A percentile compares a stretch with the other conserved stretches of the same genome.
Conservation (phyloP, 805 yeast species). For the Kodamaea jinghongensis region DNA sequence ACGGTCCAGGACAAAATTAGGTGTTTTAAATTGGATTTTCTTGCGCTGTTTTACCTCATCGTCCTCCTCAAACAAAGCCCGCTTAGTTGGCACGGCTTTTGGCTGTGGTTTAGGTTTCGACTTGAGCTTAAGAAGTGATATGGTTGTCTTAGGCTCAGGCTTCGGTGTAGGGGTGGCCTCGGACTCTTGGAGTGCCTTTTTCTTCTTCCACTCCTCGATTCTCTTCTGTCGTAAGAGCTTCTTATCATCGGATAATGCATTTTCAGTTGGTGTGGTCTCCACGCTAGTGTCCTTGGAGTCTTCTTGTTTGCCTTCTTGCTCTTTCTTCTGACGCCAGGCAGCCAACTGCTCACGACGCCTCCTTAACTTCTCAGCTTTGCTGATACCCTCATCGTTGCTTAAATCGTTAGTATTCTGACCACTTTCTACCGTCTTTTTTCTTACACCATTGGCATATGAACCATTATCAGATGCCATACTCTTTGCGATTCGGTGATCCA, state of each 20-base stretch:
- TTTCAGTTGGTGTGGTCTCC: not conserved
- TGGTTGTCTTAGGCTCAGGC: constrained; percentile 1
- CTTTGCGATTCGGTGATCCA: too few relatives aligned
- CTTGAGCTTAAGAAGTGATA: not conserved
- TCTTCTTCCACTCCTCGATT: constrained; percentile 54
- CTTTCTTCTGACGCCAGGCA: constrained; percentile 60
- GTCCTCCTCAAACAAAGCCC: constrained; percentile 7
- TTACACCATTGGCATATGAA: constrained; percentile 1
- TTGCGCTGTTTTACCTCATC: constrained; percentile 8
- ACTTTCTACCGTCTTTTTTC: not conserved
- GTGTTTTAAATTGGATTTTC: constrained; percentile 6
- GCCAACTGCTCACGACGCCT: constrained; percentile 52
- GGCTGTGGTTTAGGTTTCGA: not conserved
- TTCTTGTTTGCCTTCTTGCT: constrained; percentile 14
- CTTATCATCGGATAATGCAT: constrained; percentile 10
- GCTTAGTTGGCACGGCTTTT: not conserved
- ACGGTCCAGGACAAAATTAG: constrained; percentile 5
- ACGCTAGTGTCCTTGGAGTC: not conserved
- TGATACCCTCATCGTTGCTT: constrained; percentile 12
- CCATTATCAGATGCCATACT: not conserved
- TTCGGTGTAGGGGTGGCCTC: not conserved
- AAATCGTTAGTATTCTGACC: constrained; percentile 14
- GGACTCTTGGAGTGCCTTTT: constrained; percentile 16
- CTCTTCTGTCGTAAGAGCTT: constrained; percentile 34
- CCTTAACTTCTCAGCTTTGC: constrained; percentile 33